Base-by-base conservation (phyloP, 164 flowering plant genomes). In the Kalanchoe fedtschenkoi region DNA sequence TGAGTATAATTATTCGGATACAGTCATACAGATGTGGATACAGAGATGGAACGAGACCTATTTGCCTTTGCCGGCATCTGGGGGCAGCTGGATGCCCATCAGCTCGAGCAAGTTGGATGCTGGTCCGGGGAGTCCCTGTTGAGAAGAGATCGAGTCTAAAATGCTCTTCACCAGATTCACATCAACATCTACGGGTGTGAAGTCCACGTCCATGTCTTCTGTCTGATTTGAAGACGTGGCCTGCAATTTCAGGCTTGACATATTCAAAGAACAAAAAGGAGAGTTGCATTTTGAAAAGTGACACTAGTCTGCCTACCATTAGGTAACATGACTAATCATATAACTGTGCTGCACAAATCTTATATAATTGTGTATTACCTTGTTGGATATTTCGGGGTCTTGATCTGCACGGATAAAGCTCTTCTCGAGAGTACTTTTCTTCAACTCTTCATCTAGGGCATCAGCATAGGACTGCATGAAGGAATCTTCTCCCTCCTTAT, bases 91-190 rank as follows among this genome's bases (percentile, higher is more conserved):
- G 16, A 85, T 63, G 41, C 98, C 96, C 98, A 88, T 86, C 21
- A 88, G 83, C 17, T 97, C 96, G 19, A 93, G 83, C 77, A 93
- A 70, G 70, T 90, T 93, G 59, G 98, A 88, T 34, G 96, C 82
- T 60, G 98, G 98, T 19, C 98, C 96, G 32, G 98, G 90, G 37
- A 85, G 87, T 30, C 98, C 98, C 70, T 88, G 82, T 75, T 90
- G 98, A 54, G 96, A 82, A 59, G 96, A 80, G 76, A 86, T 85
- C 34, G 98, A 93, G 71, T 90, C 92, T 15, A 93, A 84, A 15
- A 93, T 73, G 76, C 83, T 86, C 74, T 93, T 81, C 69, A 93
- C 97, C 56, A 90, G 85, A 75, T 93, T 93, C 39, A 93, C 70
- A 72, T 93, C 98, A 43, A 86, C 91, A 73, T 93, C 96, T 28